Evolutionary conservation across 257 asterid species (phyloP).

Genomic region (Lycium barbarum): DNA sequence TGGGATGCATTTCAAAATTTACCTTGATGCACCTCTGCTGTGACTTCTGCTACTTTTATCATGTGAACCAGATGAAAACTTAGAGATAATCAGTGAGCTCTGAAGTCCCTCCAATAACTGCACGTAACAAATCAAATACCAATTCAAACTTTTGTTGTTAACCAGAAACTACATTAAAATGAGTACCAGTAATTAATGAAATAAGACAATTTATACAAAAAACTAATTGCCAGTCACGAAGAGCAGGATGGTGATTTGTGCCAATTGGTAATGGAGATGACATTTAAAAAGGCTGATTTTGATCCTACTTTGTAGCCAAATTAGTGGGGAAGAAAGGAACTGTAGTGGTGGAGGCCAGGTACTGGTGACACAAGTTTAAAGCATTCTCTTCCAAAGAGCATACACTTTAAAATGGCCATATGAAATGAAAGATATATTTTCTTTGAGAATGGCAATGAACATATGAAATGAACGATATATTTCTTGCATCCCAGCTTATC

Average conservation of each 20-base stretch:
- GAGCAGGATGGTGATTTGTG: not conserved
- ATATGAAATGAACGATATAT: slow-evolving; percentile 3
- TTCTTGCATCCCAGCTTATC: not conserved
- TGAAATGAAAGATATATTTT: not conserved
- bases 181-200: not conserved
- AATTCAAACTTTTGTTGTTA: not conserved
- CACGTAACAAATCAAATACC: slow-evolving; percentile 33
- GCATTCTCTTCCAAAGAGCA: not conserved
- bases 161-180: not conserved
- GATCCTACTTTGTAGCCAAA: not conserved
- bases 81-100: slow-evolving; percentile 73
- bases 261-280: slow-evolving; percentile 11
- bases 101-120: slow-evolving; percentile 97
- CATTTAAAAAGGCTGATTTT: not conserved
- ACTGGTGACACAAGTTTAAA: not conserved
- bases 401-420: slow-evolving; percentile 7
- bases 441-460: not conserved
- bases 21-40: slow-evolving; percentile 67
- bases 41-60: slow-evolving; percentile 65
- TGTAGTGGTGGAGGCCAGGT: not conserved
- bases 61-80: slow-evolving; percentile 70
- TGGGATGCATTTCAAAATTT: not conserved
- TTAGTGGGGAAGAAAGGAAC: not conserved
- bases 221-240: not conserved
- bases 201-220: not conserved